These are phyloP conservation scores for Circinella minor DNA, from an alignment of 371 early-diverging fungal species.

Conservation along the genomic window DNA sequence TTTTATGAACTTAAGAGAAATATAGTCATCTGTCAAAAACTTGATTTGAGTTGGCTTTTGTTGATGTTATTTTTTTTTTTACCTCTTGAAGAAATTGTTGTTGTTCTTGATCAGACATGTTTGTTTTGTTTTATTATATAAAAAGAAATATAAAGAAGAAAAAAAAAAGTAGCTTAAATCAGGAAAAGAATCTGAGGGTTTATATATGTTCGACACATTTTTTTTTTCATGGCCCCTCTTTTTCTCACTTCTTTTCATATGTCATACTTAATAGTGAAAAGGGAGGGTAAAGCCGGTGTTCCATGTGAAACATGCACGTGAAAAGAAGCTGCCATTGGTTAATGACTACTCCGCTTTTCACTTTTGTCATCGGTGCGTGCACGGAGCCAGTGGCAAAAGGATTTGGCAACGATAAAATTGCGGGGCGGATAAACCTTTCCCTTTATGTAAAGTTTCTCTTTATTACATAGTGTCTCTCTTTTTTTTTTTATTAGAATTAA, in stretches of 20 bases:
- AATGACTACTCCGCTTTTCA: neutral
- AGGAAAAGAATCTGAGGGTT: slow-evolving; percentile 2
- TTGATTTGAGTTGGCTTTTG: neutral
- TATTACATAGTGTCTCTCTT: neutral
- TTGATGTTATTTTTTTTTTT: neutral
- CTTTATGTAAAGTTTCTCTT: neutral
- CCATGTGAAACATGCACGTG: slow-evolving; percentile 22
- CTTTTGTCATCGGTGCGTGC: slow-evolving; percentile 11
- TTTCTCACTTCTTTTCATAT: slow-evolving; percentile 4
- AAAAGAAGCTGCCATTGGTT: slow-evolving; percentile 7
- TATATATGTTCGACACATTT: slow-evolving; percentile 10
- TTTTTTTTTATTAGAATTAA: neutral
- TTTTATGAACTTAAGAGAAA: too few species aligned
- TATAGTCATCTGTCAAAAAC: neutral
- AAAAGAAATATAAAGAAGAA: neutral
- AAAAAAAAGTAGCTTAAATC: neutral
- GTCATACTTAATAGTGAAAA: slow-evolving; percentile 9
- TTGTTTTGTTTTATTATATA: neutral
- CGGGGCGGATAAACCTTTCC: slow-evolving; percentile 12
- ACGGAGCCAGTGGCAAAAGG: slow-evolving; percentile 8
- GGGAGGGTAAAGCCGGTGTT: slow-evolving; percentile 7
- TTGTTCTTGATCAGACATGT: slow-evolving; percentile 20
- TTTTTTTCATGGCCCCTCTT: slow-evolving; percentile 8
- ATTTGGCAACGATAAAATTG: slow-evolving; percentile 12
- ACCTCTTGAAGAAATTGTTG: slow-evolving; percentile 20